Evolutionary conservation across 2,329 filamentous ascomycete genomes (phyloP).

Genomic region (Dactylellina sp.): DNA sequence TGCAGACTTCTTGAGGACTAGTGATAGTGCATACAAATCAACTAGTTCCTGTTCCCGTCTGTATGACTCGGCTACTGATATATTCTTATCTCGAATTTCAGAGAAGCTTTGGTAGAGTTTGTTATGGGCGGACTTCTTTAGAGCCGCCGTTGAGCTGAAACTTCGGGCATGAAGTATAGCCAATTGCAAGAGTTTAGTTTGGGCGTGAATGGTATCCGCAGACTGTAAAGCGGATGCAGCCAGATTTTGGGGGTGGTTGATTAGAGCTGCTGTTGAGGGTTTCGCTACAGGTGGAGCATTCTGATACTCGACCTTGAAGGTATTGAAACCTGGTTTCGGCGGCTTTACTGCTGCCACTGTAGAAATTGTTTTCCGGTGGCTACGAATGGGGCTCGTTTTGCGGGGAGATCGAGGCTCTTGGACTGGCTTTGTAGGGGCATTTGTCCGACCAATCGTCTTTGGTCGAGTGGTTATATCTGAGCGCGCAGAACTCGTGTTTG

Average conservation of each 20-base stretch:
- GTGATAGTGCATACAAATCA: conserved; percentile 37
- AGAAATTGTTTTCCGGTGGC: conserved; percentile 38
- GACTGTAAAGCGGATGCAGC: conserved; percentile 19
- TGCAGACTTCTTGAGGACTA: conserved; percentile 34
- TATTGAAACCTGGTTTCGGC: conserved; percentile 42
- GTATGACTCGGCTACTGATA: conserved; percentile 28
- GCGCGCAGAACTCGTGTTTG: conserved; percentile 45
- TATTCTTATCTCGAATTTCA: conserved; percentile 29
- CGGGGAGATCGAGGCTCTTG: conserved; percentile 29
- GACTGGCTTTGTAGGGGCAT: conserved; percentile 5
- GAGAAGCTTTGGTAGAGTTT: conserved; percentile 41
- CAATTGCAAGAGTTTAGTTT: conserved; percentile 47
- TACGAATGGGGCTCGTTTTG: conserved; percentile 25
- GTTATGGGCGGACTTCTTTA: conserved; percentile 28
- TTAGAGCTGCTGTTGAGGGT: conserved; percentile 37
- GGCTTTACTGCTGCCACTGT: conserved; percentile 16
- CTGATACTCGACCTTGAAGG: conserved; percentile 42
- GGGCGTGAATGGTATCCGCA: conserved; percentile 35
- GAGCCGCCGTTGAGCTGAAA: conserved; percentile 35
- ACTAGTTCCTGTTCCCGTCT: conserved; percentile 40
- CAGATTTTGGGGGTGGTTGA: conserved; percentile 14
- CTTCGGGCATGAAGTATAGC: conserved; percentile 46
- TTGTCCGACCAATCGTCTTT: conserved; percentile 14
- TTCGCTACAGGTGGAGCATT: conserved; percentile 26
- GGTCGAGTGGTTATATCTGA: conserved; percentile 45